These are phyloP conservation scores for button mushroom (Agaricus bisporus) DNA, from an alignment of 768 basidiomycete species.

Conservation along the genomic window DNA sequence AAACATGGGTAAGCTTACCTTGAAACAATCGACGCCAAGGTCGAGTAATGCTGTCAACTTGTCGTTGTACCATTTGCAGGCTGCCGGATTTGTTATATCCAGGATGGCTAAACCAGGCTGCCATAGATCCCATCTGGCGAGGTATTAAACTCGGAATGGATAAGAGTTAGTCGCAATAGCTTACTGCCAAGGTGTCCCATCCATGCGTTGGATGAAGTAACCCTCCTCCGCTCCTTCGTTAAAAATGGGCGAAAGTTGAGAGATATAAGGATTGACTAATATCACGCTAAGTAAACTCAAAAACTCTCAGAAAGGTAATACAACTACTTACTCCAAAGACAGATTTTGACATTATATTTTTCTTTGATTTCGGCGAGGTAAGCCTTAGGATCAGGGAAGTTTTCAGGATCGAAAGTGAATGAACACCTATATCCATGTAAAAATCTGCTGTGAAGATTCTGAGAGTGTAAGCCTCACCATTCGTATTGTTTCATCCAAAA, in stretches of 20 bases:
- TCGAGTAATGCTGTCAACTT: slow-evolving; percentile 47
- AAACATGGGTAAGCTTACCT: slow-evolving; percentile 28
- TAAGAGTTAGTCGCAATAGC: slow-evolving; percentile 18
- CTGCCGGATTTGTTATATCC: slow-evolving; percentile 53
- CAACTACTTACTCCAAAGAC: slow-evolving; percentile 54
- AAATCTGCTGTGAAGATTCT: neutral
- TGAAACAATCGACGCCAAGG: slow-evolving; percentile 53
- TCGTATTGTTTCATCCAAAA: slow-evolving; percentile 75
- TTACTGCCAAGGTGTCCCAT: slow-evolving; percentile 66
- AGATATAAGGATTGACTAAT: slow-evolving; percentile 68
- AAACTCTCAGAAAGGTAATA: neutral
- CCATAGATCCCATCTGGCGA: slow-evolving; percentile 23
- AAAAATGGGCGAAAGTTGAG: slow-evolving; percentile 64
- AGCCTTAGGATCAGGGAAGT: slow-evolving; percentile 66
- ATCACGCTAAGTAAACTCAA: neutral
- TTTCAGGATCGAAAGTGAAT: slow-evolving; percentile 72
- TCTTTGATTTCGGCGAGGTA: slow-evolving; percentile 56
- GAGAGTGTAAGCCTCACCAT: slow-evolving; percentile 32
- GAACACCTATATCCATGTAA: slow-evolving; percentile 47
- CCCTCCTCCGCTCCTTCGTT: slow-evolving; percentile 61
- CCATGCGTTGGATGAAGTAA: slow-evolving; percentile 62
- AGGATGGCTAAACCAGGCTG: slow-evolving; percentile 46
- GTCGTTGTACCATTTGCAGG: slow-evolving; percentile 47
- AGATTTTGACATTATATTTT: slow-evolving; percentile 64
- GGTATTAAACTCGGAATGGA: neutral